Evolutionary conservation across 345 rosid genomes (phyloP).

Genomic region (Corchorus olitorius): DNA sequence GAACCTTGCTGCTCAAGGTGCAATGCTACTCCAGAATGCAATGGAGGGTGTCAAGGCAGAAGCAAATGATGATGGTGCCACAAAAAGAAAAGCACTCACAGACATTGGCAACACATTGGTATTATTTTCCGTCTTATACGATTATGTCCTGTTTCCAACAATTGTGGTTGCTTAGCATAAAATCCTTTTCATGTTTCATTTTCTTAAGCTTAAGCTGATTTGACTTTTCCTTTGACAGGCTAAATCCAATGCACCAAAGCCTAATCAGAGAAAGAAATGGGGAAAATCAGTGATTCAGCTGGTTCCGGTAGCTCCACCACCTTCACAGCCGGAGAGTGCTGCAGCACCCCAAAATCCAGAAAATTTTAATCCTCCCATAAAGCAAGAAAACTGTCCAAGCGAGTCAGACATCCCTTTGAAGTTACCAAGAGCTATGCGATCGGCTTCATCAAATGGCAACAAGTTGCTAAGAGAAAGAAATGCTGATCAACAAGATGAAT

Average conservation of each 20-base stretch:
- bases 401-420: slow-evolving; percentile 51
- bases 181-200: neutral
- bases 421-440: slow-evolving; percentile 80
- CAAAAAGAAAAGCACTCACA: slow-evolving; percentile 72
- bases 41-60: slow-evolving; percentile 43
- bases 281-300: slow-evolving; percentile 68
- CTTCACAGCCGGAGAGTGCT: slow-evolving; percentile 42
- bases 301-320: slow-evolving; percentile 59
- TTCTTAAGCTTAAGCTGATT: neutral
- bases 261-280: slow-evolving; percentile 81
- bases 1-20: slow-evolving; percentile 72
- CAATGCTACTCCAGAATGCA: slow-evolving; percentile 80
- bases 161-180: neutral
- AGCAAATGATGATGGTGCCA: slow-evolving; percentile 39
- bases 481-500: slow-evolving; percentile 49
- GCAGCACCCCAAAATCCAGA: slow-evolving; percentile 30
- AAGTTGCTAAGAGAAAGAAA: slow-evolving; percentile 80
- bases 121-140: slow-evolving; percentile 3
- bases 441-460: slow-evolving; percentile 57
- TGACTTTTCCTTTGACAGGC: slow-evolving; percentile 42
- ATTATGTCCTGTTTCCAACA: too few relatives aligned
- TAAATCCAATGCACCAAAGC: slow-evolving; percentile 66
- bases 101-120: slow-evolving; percentile 87
- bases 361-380: slow-evolving; percentile 32
- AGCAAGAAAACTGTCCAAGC: slow-evolving; percentile 35